phyloP scores from a whole-genome alignment of 2,329 filamentous ascomycete genomes.

The Helotiales sp. region DNA sequence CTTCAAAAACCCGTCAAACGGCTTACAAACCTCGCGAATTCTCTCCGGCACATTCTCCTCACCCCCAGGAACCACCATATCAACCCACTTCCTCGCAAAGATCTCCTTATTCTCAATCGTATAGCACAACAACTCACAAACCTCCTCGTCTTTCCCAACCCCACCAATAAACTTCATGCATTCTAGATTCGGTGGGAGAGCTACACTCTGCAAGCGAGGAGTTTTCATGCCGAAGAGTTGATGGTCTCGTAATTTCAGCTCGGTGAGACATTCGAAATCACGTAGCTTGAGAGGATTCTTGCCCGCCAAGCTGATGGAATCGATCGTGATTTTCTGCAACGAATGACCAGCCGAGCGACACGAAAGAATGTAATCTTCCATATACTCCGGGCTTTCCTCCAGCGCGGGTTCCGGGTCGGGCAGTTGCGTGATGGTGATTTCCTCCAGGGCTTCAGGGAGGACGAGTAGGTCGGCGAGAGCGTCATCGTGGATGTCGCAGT shows the following conservation, averaged over 20 bases:
- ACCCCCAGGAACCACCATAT: constrained; percentile 44
- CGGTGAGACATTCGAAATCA: constrained; percentile 50
- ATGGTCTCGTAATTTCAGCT: constrained; percentile 52
- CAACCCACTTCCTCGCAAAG: constrained; percentile 46
- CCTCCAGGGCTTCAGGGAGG: constrained; percentile 51
- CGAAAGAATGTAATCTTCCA: constrained; percentile 54
- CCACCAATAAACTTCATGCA: constrained; percentile 53
- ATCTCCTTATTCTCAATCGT: constrained; percentile 48
- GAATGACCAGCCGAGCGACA: constrained; percentile 49
- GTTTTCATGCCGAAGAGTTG: constrained; percentile 54
- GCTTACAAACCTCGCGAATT: constrained; percentile 6
- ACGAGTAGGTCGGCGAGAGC: constrained; percentile 49
- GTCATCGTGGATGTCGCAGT: constrained; percentile 57
- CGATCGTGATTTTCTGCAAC: constrained; percentile 52
- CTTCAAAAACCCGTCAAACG: constrained; percentile 8
- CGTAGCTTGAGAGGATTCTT: constrained; percentile 51
- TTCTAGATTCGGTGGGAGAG: constrained; percentile 52
- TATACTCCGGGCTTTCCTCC: constrained; percentile 54
- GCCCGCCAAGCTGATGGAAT: constrained; percentile 49
- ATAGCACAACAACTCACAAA: constrained; percentile 51
- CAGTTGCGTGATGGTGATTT: constrained; percentile 56
- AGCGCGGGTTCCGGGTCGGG: constrained; percentile 44
- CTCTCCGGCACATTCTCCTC: neutral
- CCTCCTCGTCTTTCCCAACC: constrained; percentile 53
- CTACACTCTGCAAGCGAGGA: constrained; percentile 53